Base-by-base conservation (phyloP, 768 basidiomycete species). In the Lactifluus piperatus region DNA sequence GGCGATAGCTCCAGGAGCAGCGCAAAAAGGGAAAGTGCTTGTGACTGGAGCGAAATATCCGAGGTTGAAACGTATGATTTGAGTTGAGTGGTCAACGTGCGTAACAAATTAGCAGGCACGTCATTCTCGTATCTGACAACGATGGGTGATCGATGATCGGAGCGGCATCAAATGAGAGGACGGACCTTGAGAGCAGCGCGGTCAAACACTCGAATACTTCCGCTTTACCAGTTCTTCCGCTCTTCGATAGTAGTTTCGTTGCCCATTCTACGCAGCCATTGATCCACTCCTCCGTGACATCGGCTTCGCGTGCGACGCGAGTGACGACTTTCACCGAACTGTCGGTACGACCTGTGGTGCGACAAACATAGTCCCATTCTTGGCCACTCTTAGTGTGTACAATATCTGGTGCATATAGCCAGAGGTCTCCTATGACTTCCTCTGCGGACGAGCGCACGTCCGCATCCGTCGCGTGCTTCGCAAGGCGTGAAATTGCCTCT, bases 401-500 rank as follows among this genome's bases (percentile, higher is more conserved):
- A 14, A 83, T 71, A 48, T 93, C 90, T 0, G 88, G 85, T 1
- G 93, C 91, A 64, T 84, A 86, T 51, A 91, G 80, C 85, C 97
- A 91, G 9, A 98, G 74, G 68, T 93, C 87, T 1, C 87, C 94
- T 45, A 95, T 79, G 50, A 83, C 83, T 32, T 87, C 84, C 65
- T 97, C 87, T 0, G 93, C 93, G 62, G 80, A 83, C 26, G 80
- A 78, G 37, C 93, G 82, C 22, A 98, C 91, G 63, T 97, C 94
- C 4, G 88, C 84, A 69, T 98, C 95, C 1, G 94, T 94, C 64
- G 94, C 89, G 60, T 88, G 83, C 47, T 80, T 86, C 51, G 75
- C 80, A 37, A 99, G 73, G 52, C 91, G 79, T 22, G 74, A 70
- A 4, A 88, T 74, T 10, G 91, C 85, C 62, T 91, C 85, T 8